These are phyloP conservation scores for Cladosporium sphaerospermum DNA, from an alignment of 2,329 filamentous ascomycete species.

Conservation along the genomic window DNA sequence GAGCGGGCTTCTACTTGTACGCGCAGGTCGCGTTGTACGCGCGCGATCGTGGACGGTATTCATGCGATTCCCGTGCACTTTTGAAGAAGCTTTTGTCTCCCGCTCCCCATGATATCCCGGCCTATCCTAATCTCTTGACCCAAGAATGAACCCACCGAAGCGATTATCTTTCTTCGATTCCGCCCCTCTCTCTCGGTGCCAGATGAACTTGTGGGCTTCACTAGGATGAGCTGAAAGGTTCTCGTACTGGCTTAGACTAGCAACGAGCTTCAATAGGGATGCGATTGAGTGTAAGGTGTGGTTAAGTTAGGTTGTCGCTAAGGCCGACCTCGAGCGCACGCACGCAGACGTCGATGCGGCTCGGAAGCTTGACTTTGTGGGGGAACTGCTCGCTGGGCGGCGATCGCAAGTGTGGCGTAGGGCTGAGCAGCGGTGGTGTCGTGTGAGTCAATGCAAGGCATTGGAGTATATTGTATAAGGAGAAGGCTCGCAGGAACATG, in stretches of 20 bases:
- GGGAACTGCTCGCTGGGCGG: neutral
- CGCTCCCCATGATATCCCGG: too few species aligned
- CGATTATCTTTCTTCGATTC: neutral
- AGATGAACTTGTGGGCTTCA: too few species aligned
- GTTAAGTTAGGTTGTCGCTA: too few species aligned
- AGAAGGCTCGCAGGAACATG: too few species aligned
- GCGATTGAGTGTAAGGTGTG: too few species aligned
- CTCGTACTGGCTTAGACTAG: too few species aligned
- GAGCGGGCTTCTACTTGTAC: too few species aligned
- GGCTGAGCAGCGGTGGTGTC: slow-evolving; percentile 5
- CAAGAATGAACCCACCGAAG: neutral
- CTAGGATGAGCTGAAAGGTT: too few species aligned
- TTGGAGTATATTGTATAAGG: neutral
- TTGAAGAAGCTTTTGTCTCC: too few species aligned
- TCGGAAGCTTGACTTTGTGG: neutral
- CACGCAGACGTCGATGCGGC: neutral
- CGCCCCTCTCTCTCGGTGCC: neutral
- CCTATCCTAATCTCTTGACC: too few species aligned
- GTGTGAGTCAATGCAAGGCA: neutral
- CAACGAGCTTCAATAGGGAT: too few species aligned
- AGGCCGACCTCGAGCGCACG: too few species aligned
- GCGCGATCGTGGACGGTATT: neutral
- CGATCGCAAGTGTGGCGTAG: neutral
- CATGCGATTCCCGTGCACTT: neutral
- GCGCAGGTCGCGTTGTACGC: neutral